phyloP scores from a whole-genome alignment of 371 early-diverging fungal species.

The Mucor irregularis region DNA sequence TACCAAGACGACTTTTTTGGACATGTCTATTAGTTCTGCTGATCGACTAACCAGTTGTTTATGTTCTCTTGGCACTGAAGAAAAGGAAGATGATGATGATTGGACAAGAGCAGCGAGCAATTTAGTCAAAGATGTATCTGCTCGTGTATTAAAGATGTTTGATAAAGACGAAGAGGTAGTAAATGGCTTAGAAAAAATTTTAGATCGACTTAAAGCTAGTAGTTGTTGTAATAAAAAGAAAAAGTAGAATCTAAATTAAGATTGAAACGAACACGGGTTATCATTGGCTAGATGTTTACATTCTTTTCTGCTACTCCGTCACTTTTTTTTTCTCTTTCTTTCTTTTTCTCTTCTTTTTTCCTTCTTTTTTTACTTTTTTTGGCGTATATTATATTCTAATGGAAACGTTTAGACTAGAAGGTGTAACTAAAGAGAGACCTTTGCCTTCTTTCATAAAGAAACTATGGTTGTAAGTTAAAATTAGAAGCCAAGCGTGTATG shows the following conservation, averaged over 20 bases:
- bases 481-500: background rate
- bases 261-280: background rate
- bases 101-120: constrained; percentile 22
- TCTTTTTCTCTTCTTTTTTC: background rate
- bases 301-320: background rate
- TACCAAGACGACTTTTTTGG: constrained; percentile 46
- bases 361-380: background rate
- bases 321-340: background rate
- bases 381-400: too few relatives aligned
- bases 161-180: constrained; percentile 38
- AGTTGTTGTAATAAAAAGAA: background rate
- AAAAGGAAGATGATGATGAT: background rate
- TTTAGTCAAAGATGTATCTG: constrained; percentile 32
- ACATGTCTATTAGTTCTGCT: constrained; percentile 35
- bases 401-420: too few relatives aligned
- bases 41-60: constrained; percentile 30
- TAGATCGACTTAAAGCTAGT: constrained; percentile 3
- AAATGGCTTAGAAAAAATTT: constrained; percentile 12
- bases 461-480: constrained; percentile 14
- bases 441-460: constrained; percentile 12
- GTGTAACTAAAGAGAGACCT: constrained; percentile 2
- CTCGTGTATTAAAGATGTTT: constrained; percentile 28
- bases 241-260: background rate
- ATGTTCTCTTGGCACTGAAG: background rate
- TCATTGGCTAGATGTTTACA: background rate